Percentiles rank a stretch among this genome's conserved stretches.
Evolutionary conservation across 1,284 basidiomycete genomes (phyloP).

Genomic region (Puccinia sorghi): DNA sequence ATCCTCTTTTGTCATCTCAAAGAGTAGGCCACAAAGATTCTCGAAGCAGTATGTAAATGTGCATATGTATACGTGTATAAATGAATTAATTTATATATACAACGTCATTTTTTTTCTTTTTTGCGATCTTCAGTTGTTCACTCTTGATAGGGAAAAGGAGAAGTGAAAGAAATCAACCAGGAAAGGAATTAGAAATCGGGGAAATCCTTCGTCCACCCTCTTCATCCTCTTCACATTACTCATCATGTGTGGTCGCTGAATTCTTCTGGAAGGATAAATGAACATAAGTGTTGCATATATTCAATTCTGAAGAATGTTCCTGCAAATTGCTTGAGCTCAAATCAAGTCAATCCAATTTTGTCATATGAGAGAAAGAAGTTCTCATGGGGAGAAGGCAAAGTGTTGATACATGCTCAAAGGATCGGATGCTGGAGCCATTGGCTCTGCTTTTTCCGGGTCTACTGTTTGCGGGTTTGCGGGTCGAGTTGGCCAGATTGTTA

Average conservation of each 20-base stretch:
- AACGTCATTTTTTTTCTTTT: constrained; percentile 1
- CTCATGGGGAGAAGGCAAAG: not conserved
- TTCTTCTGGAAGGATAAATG: not conserved
- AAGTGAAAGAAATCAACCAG: not conserved
- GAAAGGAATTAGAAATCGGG: not conserved
- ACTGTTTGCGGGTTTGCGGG: not conserved
- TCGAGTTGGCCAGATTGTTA: not conserved
- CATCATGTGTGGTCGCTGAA: not conserved
- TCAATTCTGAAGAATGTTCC: constrained; percentile 6
- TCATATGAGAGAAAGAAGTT: not conserved
- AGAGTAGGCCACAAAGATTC: not conserved
- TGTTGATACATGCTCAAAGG: constrained; percentile 4
- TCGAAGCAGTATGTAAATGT: not conserved
- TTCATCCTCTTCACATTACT: not conserved
- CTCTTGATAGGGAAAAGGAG: not conserved
- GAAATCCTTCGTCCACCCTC: not conserved
- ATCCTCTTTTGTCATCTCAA: too few species aligned
- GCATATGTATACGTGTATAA: not conserved
- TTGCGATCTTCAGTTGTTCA: not conserved
- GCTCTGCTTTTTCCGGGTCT: not conserved
- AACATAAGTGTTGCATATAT: not conserved
- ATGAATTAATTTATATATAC: constrained; percentile 14
- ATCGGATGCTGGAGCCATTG: constrained; percentile 1
- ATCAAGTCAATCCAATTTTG: constrained; percentile 23
- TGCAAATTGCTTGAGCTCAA: constrained; percentile 14